These are phyloP conservation scores for Flammula alnicola DNA, from an alignment of 1,284 basidiomycete species.

Conservation along the genomic window DNA sequence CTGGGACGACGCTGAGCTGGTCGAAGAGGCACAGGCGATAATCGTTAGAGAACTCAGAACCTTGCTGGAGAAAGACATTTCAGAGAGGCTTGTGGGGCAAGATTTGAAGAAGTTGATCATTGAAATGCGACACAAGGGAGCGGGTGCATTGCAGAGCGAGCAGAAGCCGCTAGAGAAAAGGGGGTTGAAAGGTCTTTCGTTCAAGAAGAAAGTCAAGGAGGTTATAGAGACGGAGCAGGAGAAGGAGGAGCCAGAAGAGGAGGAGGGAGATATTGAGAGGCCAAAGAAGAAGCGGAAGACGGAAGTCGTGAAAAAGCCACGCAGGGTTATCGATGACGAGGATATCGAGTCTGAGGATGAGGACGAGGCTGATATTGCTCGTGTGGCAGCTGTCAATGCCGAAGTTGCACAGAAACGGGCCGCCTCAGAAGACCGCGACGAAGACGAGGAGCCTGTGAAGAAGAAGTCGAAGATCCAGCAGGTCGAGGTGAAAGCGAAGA, in stretches of 20 bases:
- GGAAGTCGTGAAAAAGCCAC: conserved; percentile 34
- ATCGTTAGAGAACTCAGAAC: conserved; percentile 67
- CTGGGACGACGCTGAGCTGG: conserved; percentile 63
- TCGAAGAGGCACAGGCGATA: conserved; percentile 62
- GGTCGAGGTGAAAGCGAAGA: conserved; percentile 19
- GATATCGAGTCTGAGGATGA: conserved; percentile 46
- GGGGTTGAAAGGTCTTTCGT: conserved; percentile 68
- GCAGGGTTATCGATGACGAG: conserved; percentile 37
- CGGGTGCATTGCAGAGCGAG: conserved; percentile 28
- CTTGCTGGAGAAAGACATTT: conserved; percentile 72
- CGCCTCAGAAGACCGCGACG: conserved; percentile 47
- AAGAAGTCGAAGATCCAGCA: conserved; percentile 39
- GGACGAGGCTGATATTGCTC: conserved; percentile 39
- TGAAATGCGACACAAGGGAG: conserved; percentile 49
- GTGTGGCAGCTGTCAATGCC: conserved; percentile 23
- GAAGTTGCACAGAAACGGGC: conserved; percentile 31
- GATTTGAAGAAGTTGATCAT: conserved; percentile 60
- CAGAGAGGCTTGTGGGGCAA: conserved; percentile 63
- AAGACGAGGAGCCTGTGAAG: conserved; percentile 48
- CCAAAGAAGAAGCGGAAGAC: conserved; percentile 44
- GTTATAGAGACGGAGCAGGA: conserved; percentile 43
- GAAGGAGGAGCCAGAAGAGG: conserved; percentile 32
- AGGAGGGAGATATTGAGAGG: too few relatives aligned
- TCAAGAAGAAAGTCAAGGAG: conserved; percentile 51
- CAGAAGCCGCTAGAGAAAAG: conserved; percentile 41